Base-by-base conservation (phyloP, 2,329 filamentous ascomycete species). In the Pestalotiopsis fici region DNA sequence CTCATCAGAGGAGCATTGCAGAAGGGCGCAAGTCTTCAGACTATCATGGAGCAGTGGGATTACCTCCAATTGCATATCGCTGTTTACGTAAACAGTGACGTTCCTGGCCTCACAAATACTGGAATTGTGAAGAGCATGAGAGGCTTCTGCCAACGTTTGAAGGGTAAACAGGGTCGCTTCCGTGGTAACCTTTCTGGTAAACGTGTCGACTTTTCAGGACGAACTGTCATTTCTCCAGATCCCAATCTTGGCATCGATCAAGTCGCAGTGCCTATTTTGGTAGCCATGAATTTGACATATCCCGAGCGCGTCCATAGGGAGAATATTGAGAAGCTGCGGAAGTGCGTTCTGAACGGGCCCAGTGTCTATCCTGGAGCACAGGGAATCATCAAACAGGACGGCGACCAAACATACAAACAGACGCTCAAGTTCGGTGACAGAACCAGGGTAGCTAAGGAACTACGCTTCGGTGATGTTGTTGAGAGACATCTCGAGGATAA, bases 11-110 rank as follows among this genome's bases (percentile, higher is more conserved):
- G 93, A 25, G 93, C 94, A 0, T 80, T 98, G 18, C 87, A 91
- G 69, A 94, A 94, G 72, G 95, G 95, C 11, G 93, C 95, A 15
- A 90, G 94, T 0, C 87, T 99, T 2, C 89, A 92, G 71, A 97
- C 93, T 0, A 93, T 98, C 66, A 97, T 98, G 90, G 96, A 99
- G 78, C 94, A 97, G 74, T 99, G 96, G 96, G 96, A 99, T 76
- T 98, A 95, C 75, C 83, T 99, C 69, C 95, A 98, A 76, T 87
- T 97, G 9, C 95, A 98, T 75, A 93, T 98, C 68, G 96, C 95
- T 69, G 94, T 98, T 86, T 98, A 99, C 78, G 95, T 99, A 78
- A 98, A 99, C 82, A 97, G 95, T 70, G 95, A 98, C 74, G 91
- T 97, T 2, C 96, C 96, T 0, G 95, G 95, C 31, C 86, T 99